These are phyloP conservation scores for Austroboletus niveus DNA, from an alignment of 1,284 basidiomycete species.

Conservation along the genomic window DNA sequence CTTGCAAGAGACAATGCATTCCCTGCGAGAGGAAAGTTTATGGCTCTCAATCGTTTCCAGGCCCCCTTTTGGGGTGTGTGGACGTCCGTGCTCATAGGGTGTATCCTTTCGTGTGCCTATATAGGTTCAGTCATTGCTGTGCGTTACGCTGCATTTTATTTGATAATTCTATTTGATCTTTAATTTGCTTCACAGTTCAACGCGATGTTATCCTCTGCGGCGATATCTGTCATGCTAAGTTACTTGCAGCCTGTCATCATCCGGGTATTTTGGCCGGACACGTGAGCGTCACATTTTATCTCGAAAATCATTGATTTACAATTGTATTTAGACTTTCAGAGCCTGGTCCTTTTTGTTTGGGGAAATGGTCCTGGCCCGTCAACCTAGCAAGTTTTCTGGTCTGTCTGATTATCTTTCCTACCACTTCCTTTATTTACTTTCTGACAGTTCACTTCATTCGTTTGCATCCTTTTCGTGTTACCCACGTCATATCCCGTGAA, in stretches of 20 bases:
- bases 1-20: slow-evolving; percentile 54
- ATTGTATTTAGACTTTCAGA: too few species aligned
- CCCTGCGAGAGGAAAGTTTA: slow-evolving; percentile 45
- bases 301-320: background rate
- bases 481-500: too few species aligned
- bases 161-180: too few species aligned
- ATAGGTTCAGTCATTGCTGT: slow-evolving; percentile 57
- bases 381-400: too few species aligned
- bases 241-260: slow-evolving; percentile 60
- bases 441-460: too few species aligned
- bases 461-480: too few species aligned
- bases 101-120: slow-evolving; percentile 56
- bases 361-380: too few species aligned
- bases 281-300: slow-evolving; percentile 36
- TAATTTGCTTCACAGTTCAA: slow-evolving; percentile 42
- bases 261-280: slow-evolving; percentile 55
- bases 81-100: slow-evolving; percentile 53
- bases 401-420: too few species aligned
- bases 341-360: too few species aligned
- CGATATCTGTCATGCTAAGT: slow-evolving; percentile 58
- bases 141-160: slow-evolving; percentile 16
- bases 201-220: slow-evolving; percentile 54
- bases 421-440: too few species aligned
- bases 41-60: slow-evolving; percentile 51
- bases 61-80: slow-evolving; percentile 58